phyloP scores from a whole-genome alignment of 306 rosid species.

The Fragaria ananassa region DNA sequence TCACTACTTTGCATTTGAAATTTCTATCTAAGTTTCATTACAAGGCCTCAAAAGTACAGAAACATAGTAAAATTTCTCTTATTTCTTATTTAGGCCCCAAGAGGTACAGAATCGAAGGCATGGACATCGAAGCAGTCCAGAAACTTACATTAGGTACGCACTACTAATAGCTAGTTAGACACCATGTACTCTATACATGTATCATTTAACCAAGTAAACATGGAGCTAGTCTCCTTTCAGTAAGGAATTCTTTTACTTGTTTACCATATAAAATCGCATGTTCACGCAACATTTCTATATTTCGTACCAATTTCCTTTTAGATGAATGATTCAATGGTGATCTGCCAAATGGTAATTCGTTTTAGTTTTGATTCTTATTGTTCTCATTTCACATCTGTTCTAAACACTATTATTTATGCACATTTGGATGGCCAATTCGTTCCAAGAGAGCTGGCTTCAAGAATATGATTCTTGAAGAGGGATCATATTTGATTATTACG shows the following conservation, averaged over 20 bases:
- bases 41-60: no score
- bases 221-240: not conserved
- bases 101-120: slow-evolving; percentile 1
- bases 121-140: not conserved
- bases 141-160: not conserved
- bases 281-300: no score
- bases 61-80: not conserved
- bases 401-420: no score
- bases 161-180: not conserved
- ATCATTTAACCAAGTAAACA: not conserved
- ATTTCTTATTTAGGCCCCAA: not conserved
- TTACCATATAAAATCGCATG: no score
- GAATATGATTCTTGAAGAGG: no score
- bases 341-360: not conserved
- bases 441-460: no score
- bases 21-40: not conserved
- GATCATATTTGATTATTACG: no score
- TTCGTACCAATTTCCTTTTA: no score
- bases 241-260: not conserved
- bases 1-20: not conserved
- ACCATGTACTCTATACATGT: not conserved
- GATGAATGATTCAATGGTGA: not conserved
- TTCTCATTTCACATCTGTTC: no score
- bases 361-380: no score
- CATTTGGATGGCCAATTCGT: no score